Evolutionary conservation across 1,284 basidiomycete species (phyloP).

Genomic region (Dichomitus squalens): DNA sequence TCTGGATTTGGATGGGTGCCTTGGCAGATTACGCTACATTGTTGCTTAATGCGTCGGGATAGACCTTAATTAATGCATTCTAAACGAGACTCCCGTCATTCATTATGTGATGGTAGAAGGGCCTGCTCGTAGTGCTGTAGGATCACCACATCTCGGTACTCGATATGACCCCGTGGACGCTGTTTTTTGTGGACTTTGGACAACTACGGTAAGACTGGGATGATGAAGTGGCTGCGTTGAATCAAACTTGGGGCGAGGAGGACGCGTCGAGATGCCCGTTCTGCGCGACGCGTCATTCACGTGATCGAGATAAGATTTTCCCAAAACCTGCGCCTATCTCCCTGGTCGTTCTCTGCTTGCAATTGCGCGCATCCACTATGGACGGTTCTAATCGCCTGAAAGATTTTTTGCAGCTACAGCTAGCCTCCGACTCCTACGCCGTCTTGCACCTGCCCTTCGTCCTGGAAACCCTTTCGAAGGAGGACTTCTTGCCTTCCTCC

Average conservation of each 20-base stretch:
- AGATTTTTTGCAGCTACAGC: constrained; percentile 66
- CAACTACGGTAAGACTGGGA: not conserved
- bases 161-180: no score
- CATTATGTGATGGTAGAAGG: no score
- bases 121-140: no score
- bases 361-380: constrained; percentile 19
- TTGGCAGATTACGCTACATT: constrained; percentile 71
- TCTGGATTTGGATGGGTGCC: constrained; percentile 88
- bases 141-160: no score
- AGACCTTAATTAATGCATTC: not conserved
- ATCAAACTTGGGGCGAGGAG: not conserved
- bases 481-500: constrained; percentile 57
- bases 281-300: constrained; percentile 17
- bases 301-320: constrained; percentile 21
- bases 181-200: no score
- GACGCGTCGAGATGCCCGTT: not conserved
- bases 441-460: constrained; percentile 60
- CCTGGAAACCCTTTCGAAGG: constrained; percentile 50
- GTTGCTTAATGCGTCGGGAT: constrained; percentile 11
- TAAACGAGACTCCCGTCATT: no score
- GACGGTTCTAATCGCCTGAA: constrained; percentile 53
- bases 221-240: not conserved
- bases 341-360: not conserved
- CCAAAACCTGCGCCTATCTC: not conserved
- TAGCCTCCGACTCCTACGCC: constrained; percentile 66